Evolutionary conservation across 768 basidiomycete genomes (phyloP).

Genomic region (Pulveroboletus ravenelii): DNA sequence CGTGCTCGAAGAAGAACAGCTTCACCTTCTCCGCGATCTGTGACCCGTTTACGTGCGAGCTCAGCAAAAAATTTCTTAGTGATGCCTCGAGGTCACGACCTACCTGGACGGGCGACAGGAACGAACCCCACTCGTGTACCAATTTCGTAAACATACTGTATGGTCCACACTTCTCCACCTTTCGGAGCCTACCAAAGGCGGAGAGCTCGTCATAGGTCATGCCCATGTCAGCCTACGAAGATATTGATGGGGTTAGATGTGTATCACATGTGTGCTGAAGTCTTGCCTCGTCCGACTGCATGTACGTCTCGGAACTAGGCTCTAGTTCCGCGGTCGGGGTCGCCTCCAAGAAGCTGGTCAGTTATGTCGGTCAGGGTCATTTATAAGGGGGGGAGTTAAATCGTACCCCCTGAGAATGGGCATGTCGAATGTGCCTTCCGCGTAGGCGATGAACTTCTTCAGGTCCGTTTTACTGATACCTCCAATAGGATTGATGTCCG

Average conservation of each 20-base stretch:
- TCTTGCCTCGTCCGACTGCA: conserved; percentile 89
- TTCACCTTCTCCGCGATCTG: conserved; percentile 96
- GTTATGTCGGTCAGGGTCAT: neutral
- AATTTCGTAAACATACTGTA: conserved; percentile 98
- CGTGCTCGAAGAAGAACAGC: conserved; percentile 94
- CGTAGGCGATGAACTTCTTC: conserved; percentile 91
- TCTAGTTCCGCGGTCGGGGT: conserved; percentile 95
- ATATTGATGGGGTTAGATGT: neutral
- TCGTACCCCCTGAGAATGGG: conserved; percentile 75
- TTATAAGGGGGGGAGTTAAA: neutral
- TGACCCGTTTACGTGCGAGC: neutral
- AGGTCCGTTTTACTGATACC: conserved; percentile 97
- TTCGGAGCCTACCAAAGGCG: conserved; percentile 87
- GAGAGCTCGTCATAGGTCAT: conserved; percentile 99
- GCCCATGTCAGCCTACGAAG: conserved; percentile 85
- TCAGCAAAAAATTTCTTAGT: neutral
- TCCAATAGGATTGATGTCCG: conserved; percentile 98
- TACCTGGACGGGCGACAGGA: conserved; percentile 80
- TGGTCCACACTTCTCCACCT: conserved; percentile 96
- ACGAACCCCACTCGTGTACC: conserved; percentile 86
- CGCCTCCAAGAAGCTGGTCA: conserved; percentile 78
- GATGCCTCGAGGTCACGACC: neutral
- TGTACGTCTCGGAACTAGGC: conserved; percentile 89
- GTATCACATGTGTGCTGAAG: neutral
- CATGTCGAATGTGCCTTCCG: conserved; percentile 70